Conservation (phyloP, 2,329 filamentous ascomycete genomes). For the Aspergillus melleus region DNA sequence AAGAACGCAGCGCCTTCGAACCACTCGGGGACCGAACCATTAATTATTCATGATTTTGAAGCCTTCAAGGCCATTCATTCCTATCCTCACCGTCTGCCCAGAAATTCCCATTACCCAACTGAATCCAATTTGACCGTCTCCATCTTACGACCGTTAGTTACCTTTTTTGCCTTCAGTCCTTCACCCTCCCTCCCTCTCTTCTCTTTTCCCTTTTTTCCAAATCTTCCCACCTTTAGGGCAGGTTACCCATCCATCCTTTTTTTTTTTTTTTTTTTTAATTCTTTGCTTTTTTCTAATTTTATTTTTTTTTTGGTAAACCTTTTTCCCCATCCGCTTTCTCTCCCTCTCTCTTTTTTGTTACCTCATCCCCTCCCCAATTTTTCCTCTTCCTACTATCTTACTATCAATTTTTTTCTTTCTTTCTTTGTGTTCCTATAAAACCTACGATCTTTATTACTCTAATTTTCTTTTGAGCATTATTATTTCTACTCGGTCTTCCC, state of each 20-base stretch:
- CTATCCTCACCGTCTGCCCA: not conserved
- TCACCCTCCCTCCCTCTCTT: not conserved
- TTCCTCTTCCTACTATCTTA: slow-evolving; percentile 6
- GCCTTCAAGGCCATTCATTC: not conserved
- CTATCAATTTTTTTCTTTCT: slow-evolving; percentile 11
- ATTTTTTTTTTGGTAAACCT: not conserved
- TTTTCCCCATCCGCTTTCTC: not conserved
- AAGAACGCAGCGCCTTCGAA: not conserved
- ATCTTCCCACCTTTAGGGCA: not conserved
- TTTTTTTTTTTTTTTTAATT: not conserved
- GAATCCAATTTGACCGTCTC: not conserved
- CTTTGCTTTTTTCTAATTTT: not conserved
- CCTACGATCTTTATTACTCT: slow-evolving; percentile 3
- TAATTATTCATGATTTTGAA: not conserved
- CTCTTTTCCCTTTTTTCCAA: not conserved
- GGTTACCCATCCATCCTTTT: not conserved
- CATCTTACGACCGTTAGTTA: not conserved
- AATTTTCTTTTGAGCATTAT: too few relatives aligned
- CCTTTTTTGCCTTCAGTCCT: not conserved
- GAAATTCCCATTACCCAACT: not conserved
- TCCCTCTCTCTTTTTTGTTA: slow-evolving; percentile 11
- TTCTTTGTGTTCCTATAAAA: slow-evolving; percentile 7
- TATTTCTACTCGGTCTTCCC: not conserved
- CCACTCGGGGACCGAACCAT: not conserved
- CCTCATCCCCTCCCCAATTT: slow-evolving; percentile 10